Evolutionary conservation across 2,329 filamentous ascomycete genomes (phyloP), one percentile per base, ranked within the genome.

Genomic region (Lasiodiplodia gonubiensis): DNA sequence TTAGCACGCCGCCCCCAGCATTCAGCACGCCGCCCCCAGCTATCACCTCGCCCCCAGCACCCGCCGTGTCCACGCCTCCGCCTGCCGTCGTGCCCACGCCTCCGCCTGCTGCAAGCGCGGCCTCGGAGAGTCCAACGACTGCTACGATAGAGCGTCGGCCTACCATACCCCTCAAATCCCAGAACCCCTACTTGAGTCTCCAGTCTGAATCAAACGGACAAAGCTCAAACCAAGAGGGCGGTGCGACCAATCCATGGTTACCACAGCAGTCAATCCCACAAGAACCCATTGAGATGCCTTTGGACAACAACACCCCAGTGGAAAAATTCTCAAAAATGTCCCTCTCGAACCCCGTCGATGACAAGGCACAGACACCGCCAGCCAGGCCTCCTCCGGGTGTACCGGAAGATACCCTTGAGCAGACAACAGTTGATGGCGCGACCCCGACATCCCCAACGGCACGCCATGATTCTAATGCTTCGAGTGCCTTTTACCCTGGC

Each of bases 131-230:
- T 78, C 77, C 0, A 72, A 71, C 49, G 70, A 71, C 23, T 76
- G 14, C 76, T 2, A 66, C 75, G 39, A 74, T 76, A 1, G 59
- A 55, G 21, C 64, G 52, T 12, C 64, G 64, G 6, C 64, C 64
- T 10, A 66, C 64, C 27, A 42, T 66, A 30, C 42, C 64, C 1
- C 70, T 81, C 23, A 71, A 80, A 68, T 81, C 80, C 3, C 80
- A 82, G 69, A 83, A 83, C 66, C 81, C 81, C 10, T 83, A 83
- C 69, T 73, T 79, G 25, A 75, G 75, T 33, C 77, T 78, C 71
- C 46, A 48, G n/a, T 37, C 59, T 18, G 79, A 80, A 59, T 69
- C 71, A 18, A 79, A 79, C 0, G 78, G 76, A 0, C 73, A 80
- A 61, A 76, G 71, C 46, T 74, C 70, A 18, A 77, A 75, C 68